Percentiles rank a stretch among this genome's conserved stretches.
Conservation (phyloP, 208 protist genomes). For the Trypanosoma melophagium region DNA sequence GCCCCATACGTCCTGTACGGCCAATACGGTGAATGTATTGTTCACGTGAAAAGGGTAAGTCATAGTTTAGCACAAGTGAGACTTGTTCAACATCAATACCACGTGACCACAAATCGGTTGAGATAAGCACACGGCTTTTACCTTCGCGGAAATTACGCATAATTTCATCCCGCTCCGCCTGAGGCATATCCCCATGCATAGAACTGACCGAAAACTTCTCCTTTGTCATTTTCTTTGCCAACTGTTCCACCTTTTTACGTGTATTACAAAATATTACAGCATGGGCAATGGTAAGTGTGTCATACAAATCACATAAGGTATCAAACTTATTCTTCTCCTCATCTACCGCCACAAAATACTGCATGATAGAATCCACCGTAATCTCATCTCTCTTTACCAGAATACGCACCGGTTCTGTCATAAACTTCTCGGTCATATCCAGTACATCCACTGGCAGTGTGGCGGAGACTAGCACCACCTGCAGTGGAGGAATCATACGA, state of each 20-base stretch:
- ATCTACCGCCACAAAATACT: slow-evolving; percentile 98
- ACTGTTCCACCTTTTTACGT: slow-evolving; percentile 98
- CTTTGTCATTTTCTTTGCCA: slow-evolving; percentile 95
- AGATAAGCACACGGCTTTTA: slow-evolving; percentile 97
- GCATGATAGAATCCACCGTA: slow-evolving; percentile 97
- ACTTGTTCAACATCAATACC: slow-evolving; percentile 97
- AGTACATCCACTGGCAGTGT: slow-evolving; percentile 90
- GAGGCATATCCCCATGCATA: slow-evolving; percentile 98
- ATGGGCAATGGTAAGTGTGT: slow-evolving; percentile 97
- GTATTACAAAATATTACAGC: slow-evolving; percentile 99
- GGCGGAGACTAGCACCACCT: slow-evolving; percentile 91
- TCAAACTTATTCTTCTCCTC: slow-evolving; percentile 99
- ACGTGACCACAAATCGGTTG: slow-evolving; percentile 97
- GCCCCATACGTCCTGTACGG: slow-evolving; percentile 96
- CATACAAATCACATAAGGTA: slow-evolving; percentile 98
- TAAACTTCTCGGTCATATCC: slow-evolving; percentile 97
- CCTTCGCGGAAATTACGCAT: slow-evolving; percentile 97
- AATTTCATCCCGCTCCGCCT: slow-evolving; percentile 97
- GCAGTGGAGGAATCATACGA: slow-evolving; percentile 89
- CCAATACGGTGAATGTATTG: slow-evolving; percentile 96
- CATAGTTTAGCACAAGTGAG: slow-evolving; percentile 98
- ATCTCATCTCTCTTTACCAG: slow-evolving; percentile 99
- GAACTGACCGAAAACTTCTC: slow-evolving; percentile 95
- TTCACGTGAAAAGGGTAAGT: slow-evolving; percentile 93
- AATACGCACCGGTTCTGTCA: slow-evolving; percentile 98